Percentiles rank a stretch among this genome's conserved stretches.
phyloP scores from a whole-genome alignment of 208 protist genomes.

The Acanthamoeba culbertsoni region DNA sequence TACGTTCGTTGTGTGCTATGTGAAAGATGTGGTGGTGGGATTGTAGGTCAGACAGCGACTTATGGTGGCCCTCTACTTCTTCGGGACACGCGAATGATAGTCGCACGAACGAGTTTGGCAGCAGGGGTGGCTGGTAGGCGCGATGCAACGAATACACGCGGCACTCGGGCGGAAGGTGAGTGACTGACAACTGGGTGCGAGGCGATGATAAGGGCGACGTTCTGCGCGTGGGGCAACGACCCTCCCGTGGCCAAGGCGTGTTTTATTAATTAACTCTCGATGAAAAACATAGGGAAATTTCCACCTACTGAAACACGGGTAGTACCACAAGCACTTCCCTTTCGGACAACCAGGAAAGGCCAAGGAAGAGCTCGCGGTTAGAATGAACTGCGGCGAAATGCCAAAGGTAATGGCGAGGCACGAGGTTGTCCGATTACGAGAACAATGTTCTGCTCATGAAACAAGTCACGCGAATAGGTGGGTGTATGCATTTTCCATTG shows the following conservation, averaged over 20 bases:
- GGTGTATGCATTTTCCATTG: too few species aligned
- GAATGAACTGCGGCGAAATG: background rate
- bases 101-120: too few species aligned
- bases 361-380: background rate
- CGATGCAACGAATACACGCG: background rate
- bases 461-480: too few species aligned
- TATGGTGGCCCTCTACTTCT: background rate
- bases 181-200: background rate
- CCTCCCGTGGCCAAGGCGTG: background rate
- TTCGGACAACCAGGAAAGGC: background rate
- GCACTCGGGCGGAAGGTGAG: background rate
- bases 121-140: background rate
- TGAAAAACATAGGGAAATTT: slow-evolving; percentile 28
- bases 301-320: background rate
- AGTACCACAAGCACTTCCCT: background rate
- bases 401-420: background rate
- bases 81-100: too few species aligned
- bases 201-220: background rate
- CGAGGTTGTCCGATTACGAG: background rate
- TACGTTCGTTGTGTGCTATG: background rate
- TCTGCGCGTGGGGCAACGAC: background rate
- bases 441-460: background rate
- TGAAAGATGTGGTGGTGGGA: background rate
- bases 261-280: background rate
- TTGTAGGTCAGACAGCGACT: too few species aligned